Base-by-base conservation (phyloP, 306 rosid species). In the Carpinus viminea region DNA sequence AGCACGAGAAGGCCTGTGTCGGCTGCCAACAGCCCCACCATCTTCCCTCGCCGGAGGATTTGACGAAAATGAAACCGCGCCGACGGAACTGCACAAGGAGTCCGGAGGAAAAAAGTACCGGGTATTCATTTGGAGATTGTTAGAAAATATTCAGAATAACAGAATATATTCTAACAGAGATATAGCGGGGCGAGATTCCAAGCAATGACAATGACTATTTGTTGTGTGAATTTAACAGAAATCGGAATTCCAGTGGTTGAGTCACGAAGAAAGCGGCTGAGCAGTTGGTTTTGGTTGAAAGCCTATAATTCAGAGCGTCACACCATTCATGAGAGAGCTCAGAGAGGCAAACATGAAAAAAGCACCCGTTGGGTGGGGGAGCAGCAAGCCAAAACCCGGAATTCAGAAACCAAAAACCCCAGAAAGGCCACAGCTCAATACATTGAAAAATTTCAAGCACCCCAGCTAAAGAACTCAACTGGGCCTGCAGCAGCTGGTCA, bases 41-140 rank as follows among this genome's bases (percentile, higher is more conserved):
- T 79, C 92, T 81, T 77, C 91, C 65, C 78, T 82, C 68, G 75
- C 24, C 5, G 79, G 51, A 68, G 82, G 84, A 74, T 78, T 89
- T 36, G 95, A 83, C 41, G 93, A 71, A 78, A 83, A 66, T 68
- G 83, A 80, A 88, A 83, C 76, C 45, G 83, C 74, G 70, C 71
- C 69, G 76, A 53, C 73, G 9, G 90, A 78, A 36, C 70, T 83
- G 60, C 84, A 84, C 84, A 81, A 71, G 20, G 86, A 31, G 17
- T 72, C 88, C 62, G 84, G 61, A 51, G 74, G 85, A 59, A 65
- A 78, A 41, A 78, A 72, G 86, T 83, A 78, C 75, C 90, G 78
- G 76, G 82, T 72, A 76, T 83, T 86, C 92, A 92, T 66, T 84
- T 46, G 47, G 15, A 50, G 34, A 31, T 31, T 31, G 34, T 31